A percentile compares a stretch with the other conserved stretches of the same genome.
These are phyloP conservation scores for Candida dubliniensis DNA, from an alignment of 1,139 yeast species.

Conservation along the genomic window DNA sequence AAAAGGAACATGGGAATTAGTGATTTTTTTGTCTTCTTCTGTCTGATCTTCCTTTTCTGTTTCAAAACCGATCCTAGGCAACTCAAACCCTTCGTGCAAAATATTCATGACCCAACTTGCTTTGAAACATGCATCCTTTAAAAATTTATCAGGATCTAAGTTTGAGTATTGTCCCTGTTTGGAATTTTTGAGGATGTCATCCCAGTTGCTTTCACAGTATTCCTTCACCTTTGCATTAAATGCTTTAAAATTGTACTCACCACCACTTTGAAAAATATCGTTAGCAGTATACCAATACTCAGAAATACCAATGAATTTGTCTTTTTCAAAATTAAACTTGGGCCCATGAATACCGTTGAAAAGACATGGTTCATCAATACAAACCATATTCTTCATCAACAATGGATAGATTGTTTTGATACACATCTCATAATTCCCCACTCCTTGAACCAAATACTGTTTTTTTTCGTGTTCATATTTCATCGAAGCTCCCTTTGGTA, in stretches of 20 bases:
- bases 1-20: conserved; percentile 51
- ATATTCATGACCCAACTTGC: conserved; percentile 80
- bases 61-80: conserved; percentile 64
- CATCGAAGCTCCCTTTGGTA: conserved; percentile 59
- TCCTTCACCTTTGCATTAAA: conserved; percentile 61
- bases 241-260: conserved; percentile 63
- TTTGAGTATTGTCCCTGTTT: conserved; percentile 52
- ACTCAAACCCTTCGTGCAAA: conserved; percentile 74
- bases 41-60: conserved; percentile 18
- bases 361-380: conserved; percentile 70
- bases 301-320: conserved; percentile 74
- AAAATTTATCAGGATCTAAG: conserved; percentile 44
- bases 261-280: conserved; percentile 76
- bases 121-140: conserved; percentile 73
- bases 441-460: conserved; percentile 54
- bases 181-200: conserved; percentile 46
- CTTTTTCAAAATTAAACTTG: conserved; percentile 62
- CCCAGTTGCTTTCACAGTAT: conserved; percentile 71
- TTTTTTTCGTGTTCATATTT: conserved; percentile 42
- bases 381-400: conserved; percentile 68
- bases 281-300: conserved; percentile 88
- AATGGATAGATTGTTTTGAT: conserved; percentile 68
- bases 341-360: conserved; percentile 86
- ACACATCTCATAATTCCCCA: conserved; percentile 71
- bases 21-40: conserved; percentile 21